Base-by-base conservation (phyloP, 306 rosid genomes). In the Casuarina cunninghamiana region DNA sequence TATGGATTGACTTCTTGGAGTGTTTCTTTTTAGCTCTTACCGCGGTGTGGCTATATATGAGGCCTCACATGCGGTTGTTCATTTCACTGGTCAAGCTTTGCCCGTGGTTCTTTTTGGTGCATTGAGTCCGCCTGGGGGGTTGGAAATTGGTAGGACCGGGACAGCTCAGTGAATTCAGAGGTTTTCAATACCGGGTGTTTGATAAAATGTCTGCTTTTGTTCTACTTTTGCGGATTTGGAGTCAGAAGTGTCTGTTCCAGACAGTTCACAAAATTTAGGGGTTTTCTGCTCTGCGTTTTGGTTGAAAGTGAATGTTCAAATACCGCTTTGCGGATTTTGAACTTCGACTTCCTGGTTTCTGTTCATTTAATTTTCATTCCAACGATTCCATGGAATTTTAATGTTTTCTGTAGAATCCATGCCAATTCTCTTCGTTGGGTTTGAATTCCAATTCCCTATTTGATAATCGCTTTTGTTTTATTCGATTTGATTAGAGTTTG, bases 51-150 rank as follows among this genome's bases (percentile, higher is more conserved):
- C 10, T 82, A 67, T 75, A 77, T 10, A 69, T 50, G 67, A 26
- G 10, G 2, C 74, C 60, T 81, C 82, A 75, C 87, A 80, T 78
- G 83, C 60, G 73, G 48, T 68, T 62, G 48, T 70, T 38, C 53
- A 44, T 46, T 75, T 13, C 38, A 53, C 88, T 60, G 17, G 51
- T 81, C 57, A 50, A 75, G 51, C 78, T 74, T 68, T 63, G 70
- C 26, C 69, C 46, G 71, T 51, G 53, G 16, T 13, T 12, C 78
- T 45, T 2, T 60, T 44, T 12, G 63, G 61, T 62, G 49, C 26
- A n/a, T 48, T 39, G 44, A 60, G 4, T 75, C 55, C 5, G 66
- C 48, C 51, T 10, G 4, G 44, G 12, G 70, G 5, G 8, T 15
- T 19, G 68, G 19, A 41, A 50, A 19, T 72, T 6, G 16, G 9